Base-by-base conservation (phyloP, 768 basidiomycete species). In the Megacollybia marginata region DNA sequence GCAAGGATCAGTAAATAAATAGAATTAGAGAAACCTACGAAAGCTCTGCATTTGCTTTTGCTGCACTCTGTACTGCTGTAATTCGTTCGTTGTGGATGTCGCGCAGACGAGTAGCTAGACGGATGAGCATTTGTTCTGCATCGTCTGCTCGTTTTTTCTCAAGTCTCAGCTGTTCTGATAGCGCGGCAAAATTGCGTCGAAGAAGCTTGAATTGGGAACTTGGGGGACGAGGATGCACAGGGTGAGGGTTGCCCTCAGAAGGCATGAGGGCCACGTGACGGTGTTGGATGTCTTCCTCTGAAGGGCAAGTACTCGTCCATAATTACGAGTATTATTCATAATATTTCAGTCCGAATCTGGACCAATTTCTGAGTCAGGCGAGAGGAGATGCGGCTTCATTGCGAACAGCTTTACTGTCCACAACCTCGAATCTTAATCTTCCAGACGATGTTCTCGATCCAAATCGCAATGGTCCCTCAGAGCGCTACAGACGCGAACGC, bases 401-500 rank as follows among this genome's bases (percentile, higher is more conserved):
- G 13, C 56, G 56, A 10, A 52, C 55, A 1, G 53, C 52, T 13
- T 51, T 54, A 11, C 45, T 58, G 47, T 56, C 55, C 4, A 54
- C 52, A 4, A 54, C 47, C 12, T 52, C 57, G 1, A 48, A 48
- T 12, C 38, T 19, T 12, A 47, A 51, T n/a, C 45, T 49, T 42
- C 47, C 35, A 13, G 35, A 50, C 38, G 23, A 28, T 28, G n/a
- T 48, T 11, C 43, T 20, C 35, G 42, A 48, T 28, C 43, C 20
- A 31, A 45, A 48, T 32, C 53, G 46, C 36, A 59, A 65, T 18
- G 69, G 67, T 0, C 69, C 69, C 1, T 56, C 62, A 19, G 31
- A 56, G 20, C 61, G 62, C 33, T 70, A 62, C 49, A 59, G 67
- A 11, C 65, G 58, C 12, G 63, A 66, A 34, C 59, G 70, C 18